Base-by-base conservation (phyloP, 2,329 filamentous ascomycete species). In the Thielaviopsis populi region DNA sequence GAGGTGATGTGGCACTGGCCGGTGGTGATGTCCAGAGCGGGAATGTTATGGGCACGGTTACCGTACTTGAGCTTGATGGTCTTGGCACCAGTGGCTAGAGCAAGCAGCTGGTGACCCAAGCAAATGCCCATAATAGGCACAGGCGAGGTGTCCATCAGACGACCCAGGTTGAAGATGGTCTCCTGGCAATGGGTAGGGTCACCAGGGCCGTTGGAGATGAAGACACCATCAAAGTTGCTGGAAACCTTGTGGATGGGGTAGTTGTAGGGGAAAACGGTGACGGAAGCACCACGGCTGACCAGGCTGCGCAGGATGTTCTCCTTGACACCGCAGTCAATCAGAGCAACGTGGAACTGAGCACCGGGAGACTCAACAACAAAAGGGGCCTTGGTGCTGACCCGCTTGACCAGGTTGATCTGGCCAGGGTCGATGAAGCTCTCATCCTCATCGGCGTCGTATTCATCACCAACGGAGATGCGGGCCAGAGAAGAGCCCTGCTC, bases 1-100 rank as follows among this genome's bases (percentile, higher is more conserved):
- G 87, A 91, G 66, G 92, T 97, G 75, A 97, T 97, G 80, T 97
- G 92, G 84, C 94, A 97, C 75, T 92, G 90, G 65, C 94, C 92
- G 43, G 92, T 97, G 67, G 89, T 96, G 74, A 96, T 80, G 74
- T 97, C 92, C 65, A 97, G 80, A 66, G 91, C 91, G 8, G 94
- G 94, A 71, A 97, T 97, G 81, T 99, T 99, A 81, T 97, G 94
- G 19, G 91, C 94, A 70, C 94, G 88, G 83, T 99, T 99, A 72
- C 94, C 94, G 75, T 96, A 99, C 83, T 97, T 97, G 76, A 99
- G 84, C 83, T 97, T 97, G 78, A 95, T 87, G 67, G 94, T 97
- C 70, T 84, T 82, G 63, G 89, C 94, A 68, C 94, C 94, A 66
- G 88, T 82, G 59, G 94, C 91, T 69, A 96, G 83, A 68, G 91